phyloP scores from a whole-genome alignment of 2,329 filamentous ascomycete genomes.

The Xylariaceae sp. region DNA sequence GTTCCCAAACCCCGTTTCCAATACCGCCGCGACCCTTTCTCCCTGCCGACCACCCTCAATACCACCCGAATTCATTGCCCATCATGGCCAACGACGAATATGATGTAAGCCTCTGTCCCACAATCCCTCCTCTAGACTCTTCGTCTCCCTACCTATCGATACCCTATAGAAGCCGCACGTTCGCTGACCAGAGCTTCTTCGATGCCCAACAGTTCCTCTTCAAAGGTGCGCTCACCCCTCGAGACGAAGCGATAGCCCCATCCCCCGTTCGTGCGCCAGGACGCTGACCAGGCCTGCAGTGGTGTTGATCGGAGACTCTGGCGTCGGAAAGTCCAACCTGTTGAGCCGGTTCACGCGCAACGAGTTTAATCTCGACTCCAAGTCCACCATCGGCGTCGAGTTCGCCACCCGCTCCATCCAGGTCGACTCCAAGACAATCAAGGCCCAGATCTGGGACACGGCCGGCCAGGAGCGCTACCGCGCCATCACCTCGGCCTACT shows the following conservation, averaged over 20 bases:
- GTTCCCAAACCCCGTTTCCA: too few species aligned
- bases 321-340: conserved; percentile 99
- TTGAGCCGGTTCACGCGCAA: conserved; percentile 99
- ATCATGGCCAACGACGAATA: conserved; percentile 99
- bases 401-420: conserved; percentile 98
- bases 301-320: conserved; percentile 98
- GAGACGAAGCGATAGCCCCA: background rate
- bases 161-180: conserved; percentile 7
- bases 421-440: conserved; percentile 99
- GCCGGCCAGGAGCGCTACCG: conserved; percentile 98
- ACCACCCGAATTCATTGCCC: conserved; percentile 30
- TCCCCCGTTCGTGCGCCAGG: conserved; percentile 17
- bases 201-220: conserved; percentile 78
- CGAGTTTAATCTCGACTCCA: conserved; percentile 99
- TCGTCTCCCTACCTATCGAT: conserved; percentile 20
- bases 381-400: conserved; percentile 99
- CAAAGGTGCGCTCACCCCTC: conserved; percentile 65
- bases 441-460: conserved; percentile 99
- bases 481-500: conserved; percentile 98
- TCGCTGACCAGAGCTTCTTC: conserved; percentile 32
- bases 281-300: conserved; percentile 50
- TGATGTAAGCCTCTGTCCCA: conserved; percentile 68
- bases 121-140: conserved; percentile 21
- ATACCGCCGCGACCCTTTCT: conserved; percentile 11
- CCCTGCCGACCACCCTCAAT: background rate